Conservation (phyloP, 306 rosid genomes). For the Dryas alaskensis region DNA sequence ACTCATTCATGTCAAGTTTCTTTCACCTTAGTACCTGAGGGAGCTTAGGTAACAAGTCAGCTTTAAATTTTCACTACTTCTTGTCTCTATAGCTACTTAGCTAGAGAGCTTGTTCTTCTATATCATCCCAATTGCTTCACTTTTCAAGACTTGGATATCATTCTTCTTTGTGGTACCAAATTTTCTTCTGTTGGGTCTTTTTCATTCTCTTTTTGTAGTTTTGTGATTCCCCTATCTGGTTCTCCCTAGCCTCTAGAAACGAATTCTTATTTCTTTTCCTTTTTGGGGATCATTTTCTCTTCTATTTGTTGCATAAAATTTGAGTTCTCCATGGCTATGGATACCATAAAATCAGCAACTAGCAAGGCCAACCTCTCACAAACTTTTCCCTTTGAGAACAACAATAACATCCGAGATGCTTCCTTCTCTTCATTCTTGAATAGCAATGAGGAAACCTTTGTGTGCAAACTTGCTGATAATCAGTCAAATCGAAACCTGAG, state of each 20-base stretch:
- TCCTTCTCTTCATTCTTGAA: slow-evolving; percentile 58
- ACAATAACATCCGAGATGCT: slow-evolving; percentile 32
- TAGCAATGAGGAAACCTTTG: slow-evolving; percentile 27
- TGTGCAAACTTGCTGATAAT: slow-evolving; percentile 27
- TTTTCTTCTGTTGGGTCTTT: slow-evolving; percentile 30
- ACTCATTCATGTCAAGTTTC: slow-evolving; percentile 28
- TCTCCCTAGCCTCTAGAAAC: slow-evolving; percentile 27
- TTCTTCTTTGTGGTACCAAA: slow-evolving; percentile 9
- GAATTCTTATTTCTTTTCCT: slow-evolving; percentile 8
- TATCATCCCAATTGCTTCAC: neutral
- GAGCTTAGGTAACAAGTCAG: too few relatives aligned
- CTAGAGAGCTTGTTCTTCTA: neutral
- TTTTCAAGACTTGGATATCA: neutral
- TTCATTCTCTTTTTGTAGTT: slow-evolving; percentile 34
- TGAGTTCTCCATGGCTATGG: slow-evolving; percentile 34
- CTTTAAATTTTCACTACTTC: neutral
- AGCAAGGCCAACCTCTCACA: slow-evolving; percentile 32
- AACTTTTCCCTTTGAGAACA: slow-evolving; percentile 32
- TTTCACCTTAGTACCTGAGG: slow-evolving; percentile 21
- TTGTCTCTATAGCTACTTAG: neutral
- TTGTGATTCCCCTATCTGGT: slow-evolving; percentile 26
- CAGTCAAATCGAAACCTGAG: slow-evolving; percentile 28
- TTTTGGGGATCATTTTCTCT: slow-evolving; percentile 12
- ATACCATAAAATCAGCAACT: slow-evolving; percentile 42
- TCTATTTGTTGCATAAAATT: neutral